phyloP scores from a whole-genome alignment of 139 green algal genomes.

The Chlorella sorokiniana region DNA sequence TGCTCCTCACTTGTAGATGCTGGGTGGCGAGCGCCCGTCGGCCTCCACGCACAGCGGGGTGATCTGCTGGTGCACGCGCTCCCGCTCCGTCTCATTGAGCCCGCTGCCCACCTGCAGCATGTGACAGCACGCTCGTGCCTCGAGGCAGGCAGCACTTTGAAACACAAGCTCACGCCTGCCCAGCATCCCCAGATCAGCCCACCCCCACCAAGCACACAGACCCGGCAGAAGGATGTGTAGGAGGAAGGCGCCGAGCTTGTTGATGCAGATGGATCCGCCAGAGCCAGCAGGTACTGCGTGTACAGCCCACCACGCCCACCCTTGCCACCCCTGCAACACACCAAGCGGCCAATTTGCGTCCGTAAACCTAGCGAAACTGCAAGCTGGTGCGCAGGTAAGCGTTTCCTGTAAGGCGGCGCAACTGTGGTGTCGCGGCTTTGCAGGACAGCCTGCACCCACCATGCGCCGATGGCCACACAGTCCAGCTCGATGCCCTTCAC shows the following conservation, averaged over 20 bases:
- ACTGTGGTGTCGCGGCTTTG: no score
- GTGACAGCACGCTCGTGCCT: not conserved
- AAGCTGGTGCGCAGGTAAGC: no score
- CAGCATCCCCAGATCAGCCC: not conserved
- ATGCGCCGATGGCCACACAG: conserved; percentile 70
- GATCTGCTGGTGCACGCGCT: conserved; percentile 46
- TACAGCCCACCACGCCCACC: conserved; percentile 35
- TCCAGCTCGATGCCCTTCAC: conserved; percentile 71
- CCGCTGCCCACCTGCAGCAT: conserved; percentile 66
- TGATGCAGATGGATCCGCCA: conserved; percentile 46
- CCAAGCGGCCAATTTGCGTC: not conserved
- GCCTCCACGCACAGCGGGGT: conserved; percentile 26
- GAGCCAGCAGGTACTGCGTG: conserved; percentile 74
- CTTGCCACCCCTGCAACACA: conserved; percentile 18
- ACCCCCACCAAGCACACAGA: not conserved
- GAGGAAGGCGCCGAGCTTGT: not conserved
- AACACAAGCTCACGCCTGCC: not conserved
- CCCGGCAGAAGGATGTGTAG: conserved; percentile 61
- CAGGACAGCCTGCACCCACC: conserved; percentile 34
- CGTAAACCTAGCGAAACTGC: no score
- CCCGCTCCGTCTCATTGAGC: conserved; percentile 53
- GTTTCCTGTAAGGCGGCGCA: no score
- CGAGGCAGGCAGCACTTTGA: no score
- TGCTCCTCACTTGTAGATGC: not conserved
- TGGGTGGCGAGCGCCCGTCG: not conserved